Base-by-base conservation (phyloP, 371 early-diverging fungal species). In the Dinochytrium kinnereticum region DNA sequence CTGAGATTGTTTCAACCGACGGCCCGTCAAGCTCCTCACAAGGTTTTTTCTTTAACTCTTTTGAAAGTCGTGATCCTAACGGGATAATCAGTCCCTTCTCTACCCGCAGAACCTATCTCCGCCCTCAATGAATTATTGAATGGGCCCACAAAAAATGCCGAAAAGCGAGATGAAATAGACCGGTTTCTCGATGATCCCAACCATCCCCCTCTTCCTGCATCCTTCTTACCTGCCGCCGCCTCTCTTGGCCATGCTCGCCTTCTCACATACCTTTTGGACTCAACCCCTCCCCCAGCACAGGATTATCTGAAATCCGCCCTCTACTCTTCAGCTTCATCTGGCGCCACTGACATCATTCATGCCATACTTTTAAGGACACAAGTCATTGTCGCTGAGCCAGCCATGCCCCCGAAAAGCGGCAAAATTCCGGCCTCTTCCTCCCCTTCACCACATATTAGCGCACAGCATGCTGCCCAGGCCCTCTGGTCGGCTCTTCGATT, bases 1-100 rank as follows among this genome's bases (percentile, higher is more conserved):
- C 61, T 13, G 61, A 61, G 36, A 61, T 61, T 61, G 57, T 55
- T 55, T 10, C 57, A 10, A 28, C 49, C 49, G 13, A 10, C 49
- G 10, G 13, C 13, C 49, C 49, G 49, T 44, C 49, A 21, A 21
- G 21, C 21, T 10, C 13, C 21, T 44, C 21, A 21, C 10, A 44
- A 44, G 13, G 21, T 10, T 44, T 44, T 44, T 44, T 21, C 21
- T 44, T 44, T 44, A 21, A 44, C 21, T 44, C 21, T n/a, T n/a
- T n/a, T n/a, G n/a, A n/a, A n/a, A n/a, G n/a, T n/a, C n/a, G n/a
- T n/a, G n/a, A n/a, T n/a, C n/a, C n/a, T n/a, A n/a, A n/a, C n/a
- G n/a, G n/a, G n/a, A n/a, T n/a, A n/a, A n/a, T n/a, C n/a, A n/a
- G n/a, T n/a, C n/a, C n/a, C n/a, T n/a, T n/a, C n/a, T n/a, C n/a